Evolutionary conservation across 2,329 filamentous ascomycete species (phyloP).

Genomic region (Hymenoscyphus occultus): DNA sequence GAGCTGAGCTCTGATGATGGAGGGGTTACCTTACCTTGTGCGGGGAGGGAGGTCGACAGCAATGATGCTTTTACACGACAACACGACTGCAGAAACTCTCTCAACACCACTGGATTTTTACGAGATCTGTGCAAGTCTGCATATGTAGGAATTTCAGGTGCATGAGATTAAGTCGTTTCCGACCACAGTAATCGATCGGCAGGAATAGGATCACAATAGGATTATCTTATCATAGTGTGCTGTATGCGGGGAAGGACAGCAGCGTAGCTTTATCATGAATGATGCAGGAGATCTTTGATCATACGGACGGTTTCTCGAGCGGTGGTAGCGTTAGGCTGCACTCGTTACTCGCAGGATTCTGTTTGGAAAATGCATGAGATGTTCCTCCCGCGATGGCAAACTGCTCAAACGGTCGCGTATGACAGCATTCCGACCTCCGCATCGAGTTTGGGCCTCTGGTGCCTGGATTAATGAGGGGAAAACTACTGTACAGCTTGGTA

Average conservation of each 20-base stretch:
- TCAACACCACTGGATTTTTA: not conserved
- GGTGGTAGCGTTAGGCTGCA: not conserved
- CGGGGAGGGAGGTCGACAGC: not conserved
- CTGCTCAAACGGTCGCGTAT: not conserved
- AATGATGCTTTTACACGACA: constrained; percentile 5
- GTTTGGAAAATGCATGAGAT: not conserved
- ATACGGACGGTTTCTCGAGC: not conserved
- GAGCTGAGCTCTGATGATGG: not conserved
- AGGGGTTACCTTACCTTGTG: constrained; percentile 4
- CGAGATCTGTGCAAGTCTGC: constrained; percentile 10
- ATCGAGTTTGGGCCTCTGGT: not conserved
- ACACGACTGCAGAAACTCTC: not conserved
- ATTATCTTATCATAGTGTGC: not conserved
- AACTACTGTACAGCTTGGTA: not conserved
- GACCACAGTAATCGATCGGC: too few species aligned
- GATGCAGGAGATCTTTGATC: not conserved
- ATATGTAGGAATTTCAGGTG: not conserved
- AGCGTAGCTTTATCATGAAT: not conserved
- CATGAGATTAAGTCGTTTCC: not conserved
- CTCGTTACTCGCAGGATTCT: not conserved
- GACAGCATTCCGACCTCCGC: not conserved
- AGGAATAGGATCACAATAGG: not conserved
- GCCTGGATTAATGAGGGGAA: not conserved
- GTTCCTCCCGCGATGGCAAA: not conserved
- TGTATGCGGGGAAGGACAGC: not conserved